These are phyloP conservation scores for Ilyonectria sp. DNA, from an alignment of 2,329 filamentous ascomycete genomes.

Conservation along the genomic window DNA sequence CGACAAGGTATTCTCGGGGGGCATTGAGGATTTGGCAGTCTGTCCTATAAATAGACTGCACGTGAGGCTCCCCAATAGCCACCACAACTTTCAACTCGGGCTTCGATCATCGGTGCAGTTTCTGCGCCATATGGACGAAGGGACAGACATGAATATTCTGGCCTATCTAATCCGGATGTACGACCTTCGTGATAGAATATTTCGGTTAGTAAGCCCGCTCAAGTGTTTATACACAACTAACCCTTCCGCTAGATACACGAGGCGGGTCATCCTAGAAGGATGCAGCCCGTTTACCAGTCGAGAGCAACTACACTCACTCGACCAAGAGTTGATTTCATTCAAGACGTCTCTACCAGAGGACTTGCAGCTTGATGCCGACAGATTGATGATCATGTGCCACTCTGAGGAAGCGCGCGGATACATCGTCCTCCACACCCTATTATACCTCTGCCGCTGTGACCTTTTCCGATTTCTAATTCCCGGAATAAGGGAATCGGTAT, in stretches of 20 bases:
- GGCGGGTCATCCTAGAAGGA: slow-evolving; percentile 37
- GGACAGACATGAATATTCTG: slow-evolving; percentile 34
- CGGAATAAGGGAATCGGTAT: slow-evolving; percentile 43
- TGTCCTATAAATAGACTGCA: slow-evolving; percentile 44
- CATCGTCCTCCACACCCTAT: slow-evolving; percentile 33
- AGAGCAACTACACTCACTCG: slow-evolving; percentile 28
- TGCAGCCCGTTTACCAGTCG: slow-evolving; percentile 36
- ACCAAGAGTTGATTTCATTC: slow-evolving; percentile 40
- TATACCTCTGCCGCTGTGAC: slow-evolving; percentile 44
- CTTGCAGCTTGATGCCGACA: slow-evolving; percentile 30
- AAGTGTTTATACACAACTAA: rapidly evolving
- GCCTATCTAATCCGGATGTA: slow-evolving; percentile 41
- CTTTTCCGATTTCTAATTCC: slow-evolving; percentile 46
- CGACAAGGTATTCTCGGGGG: slow-evolving; percentile 46
- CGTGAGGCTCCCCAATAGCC: slow-evolving; percentile 44
- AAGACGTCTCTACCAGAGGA: slow-evolving; percentile 40
- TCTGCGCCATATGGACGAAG: slow-evolving; percentile 13
- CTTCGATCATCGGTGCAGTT: slow-evolving; percentile 38
- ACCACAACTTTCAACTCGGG: slow-evolving; percentile 47
- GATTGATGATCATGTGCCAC: slow-evolving; percentile 46
- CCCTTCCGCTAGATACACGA: slow-evolving; percentile 32
- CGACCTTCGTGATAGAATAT: slow-evolving; percentile 42
- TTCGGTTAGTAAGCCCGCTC: slow-evolving; percentile 23
- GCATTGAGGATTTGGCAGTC: slow-evolving; percentile 49
- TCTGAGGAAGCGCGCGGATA: slow-evolving; percentile 42